Base-by-base conservation (phyloP, 2,329 filamentous ascomycete genomes). In the Colletotrichum filicis region DNA sequence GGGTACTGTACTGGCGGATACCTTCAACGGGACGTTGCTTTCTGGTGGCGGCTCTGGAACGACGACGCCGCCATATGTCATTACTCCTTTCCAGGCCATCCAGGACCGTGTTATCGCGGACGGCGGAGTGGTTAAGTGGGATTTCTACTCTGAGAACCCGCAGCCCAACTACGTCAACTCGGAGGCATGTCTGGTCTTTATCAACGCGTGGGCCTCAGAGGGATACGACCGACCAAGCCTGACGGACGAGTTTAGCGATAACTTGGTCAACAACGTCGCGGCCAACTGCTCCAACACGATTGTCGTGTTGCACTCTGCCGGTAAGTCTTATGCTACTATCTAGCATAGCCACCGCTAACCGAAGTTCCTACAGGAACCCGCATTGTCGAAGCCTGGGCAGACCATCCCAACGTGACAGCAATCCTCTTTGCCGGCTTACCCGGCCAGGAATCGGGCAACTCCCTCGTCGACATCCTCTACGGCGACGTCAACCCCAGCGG, bases 201-300 rank as follows among this genome's bases (percentile, higher is more conserved):
- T 90, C 76, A 93, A 93, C 78, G 88, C 87, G 14, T 93, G 92
- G 81, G 90, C 92, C 1, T 91, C 92, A 2, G 94, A 97, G 82
- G 93, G 92, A 1, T 92, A 87, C 75, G 87, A 94, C 73, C 87
- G 90, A 59, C 84, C 88, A 0, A 86, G 85, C 7, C 83, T 88
- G 6, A 83, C 84, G 28, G 94, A 96, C 79, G 92, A 92, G 72
- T 90, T 89, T 64, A 91, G 88, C 1, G 90, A 93, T 74, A 81
- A 79, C 0, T 80, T 92, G 0, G 86, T 93, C 59, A 82, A 81
- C 1, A 85, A 88, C 64, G 89, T 93, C 1, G 91, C 92, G 0
- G 81, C 83, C 8, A 83, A 84, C 28, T 93, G 90, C 80, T 85
- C 84, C 74, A 92, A 89, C 74, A 92, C 91, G 1, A 85, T 93